Percentiles rank a stretch among this genome's conserved stretches.
Evolutionary conservation across 1,284 basidiomycete species (phyloP).

Genomic region (Ceratobasidium sp.): DNA sequence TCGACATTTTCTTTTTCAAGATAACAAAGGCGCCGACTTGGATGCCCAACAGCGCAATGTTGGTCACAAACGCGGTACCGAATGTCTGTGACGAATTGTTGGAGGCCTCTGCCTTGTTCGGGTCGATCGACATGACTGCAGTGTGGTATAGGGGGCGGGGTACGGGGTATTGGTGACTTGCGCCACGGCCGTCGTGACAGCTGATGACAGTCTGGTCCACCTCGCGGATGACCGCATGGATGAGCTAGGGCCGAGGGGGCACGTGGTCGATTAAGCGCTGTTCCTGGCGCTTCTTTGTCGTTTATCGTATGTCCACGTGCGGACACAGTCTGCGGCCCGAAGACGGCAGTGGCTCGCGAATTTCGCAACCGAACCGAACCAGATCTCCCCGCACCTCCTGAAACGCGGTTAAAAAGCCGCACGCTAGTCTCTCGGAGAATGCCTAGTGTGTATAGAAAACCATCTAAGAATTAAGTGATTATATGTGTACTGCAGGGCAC

Average conservation of each 20-base stretch:
- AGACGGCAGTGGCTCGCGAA: neutral
- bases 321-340: neutral
- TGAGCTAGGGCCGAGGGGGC: neutral
- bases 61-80: constrained; percentile 41
- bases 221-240: constrained; percentile 22
- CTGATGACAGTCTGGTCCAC: neutral
- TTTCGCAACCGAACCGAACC: neutral
- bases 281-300: neutral
- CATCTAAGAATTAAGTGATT: neutral
- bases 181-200: constrained; percentile 14
- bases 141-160: constrained; percentile 7
- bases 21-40: constrained; percentile 38
- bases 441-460: neutral
- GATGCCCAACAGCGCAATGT: constrained; percentile 24
- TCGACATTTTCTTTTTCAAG: constrained; percentile 11
- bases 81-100: constrained; percentile 42
- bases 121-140: constrained; percentile 32
- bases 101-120: constrained; percentile 13
- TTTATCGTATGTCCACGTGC: neutral
- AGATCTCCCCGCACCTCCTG: neutral
- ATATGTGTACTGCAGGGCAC: neutral
- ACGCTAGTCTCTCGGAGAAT: neutral
- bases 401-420: neutral
- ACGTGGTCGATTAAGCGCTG: constrained; percentile 6
- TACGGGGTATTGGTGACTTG: constrained; percentile 3